Base-by-base conservation (phyloP, 805 yeast genomes). In the Candida berthetii region DNA sequence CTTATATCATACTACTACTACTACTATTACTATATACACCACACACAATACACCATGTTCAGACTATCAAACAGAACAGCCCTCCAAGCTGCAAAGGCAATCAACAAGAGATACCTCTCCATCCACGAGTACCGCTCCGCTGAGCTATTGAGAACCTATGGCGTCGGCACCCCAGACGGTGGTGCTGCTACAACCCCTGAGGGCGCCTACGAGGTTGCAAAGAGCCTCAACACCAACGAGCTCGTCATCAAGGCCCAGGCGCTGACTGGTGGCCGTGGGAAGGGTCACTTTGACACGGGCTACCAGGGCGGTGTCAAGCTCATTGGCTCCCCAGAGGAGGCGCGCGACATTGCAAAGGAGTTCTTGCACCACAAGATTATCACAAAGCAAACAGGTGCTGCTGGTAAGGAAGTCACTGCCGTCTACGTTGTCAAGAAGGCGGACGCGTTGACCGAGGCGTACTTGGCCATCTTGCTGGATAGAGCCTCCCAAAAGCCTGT, bases 261-360 rank as follows among this genome's bases (percentile, higher is more conserved):
- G 38, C 77, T 93, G 60, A 90, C 99, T 45, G 99, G 99, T 71
- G 99, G 99, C 62, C 83, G 99, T 71, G 99, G 99, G 70, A 93
- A 93, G 69, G 99, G 99, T 49, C 90, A 87, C 68, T 90, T 93
- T 53, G 96, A 90, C 70, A 82, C 81, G 57, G 99, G 99, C 40
- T 80, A 87, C 63, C 81, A 91, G 71, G 96, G 97, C 39, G 99
- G 99, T 74, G 96, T 93, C 58, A 85, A 88, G 71, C 75, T 93
- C 68, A 86, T 87, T 54, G 72, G 82, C 44, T 72, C 90, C 43
- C 81, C 96, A 35, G 84, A 83, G 60, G 90, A 91, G 71, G 96
- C 95, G 45, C 75, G 73, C 65, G 84, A 83, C 61, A 74, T 86
- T 58, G 93, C 98, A 44, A 76, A 72, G 54, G 81, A 90, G 68